Conservation (phyloP, 352 stramenopile species). For the Phytopythium ostracodes region DNA sequence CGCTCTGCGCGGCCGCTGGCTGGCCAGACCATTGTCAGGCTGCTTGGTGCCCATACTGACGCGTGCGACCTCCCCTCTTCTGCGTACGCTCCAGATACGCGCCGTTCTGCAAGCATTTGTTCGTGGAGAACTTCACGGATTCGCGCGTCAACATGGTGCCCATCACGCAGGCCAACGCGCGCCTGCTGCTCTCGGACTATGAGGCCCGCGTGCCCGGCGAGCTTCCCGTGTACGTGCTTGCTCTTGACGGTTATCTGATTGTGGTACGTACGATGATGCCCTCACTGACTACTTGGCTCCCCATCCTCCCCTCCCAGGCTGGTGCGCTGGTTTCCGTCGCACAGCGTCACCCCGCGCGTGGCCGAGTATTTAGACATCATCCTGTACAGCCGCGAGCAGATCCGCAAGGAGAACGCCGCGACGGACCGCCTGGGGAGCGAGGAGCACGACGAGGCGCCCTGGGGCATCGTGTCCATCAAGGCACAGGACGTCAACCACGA, state of each 20-base stretch:
- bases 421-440: constrained; percentile 42
- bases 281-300: not conserved
- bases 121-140: constrained; percentile 94
- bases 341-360: constrained; percentile 81
- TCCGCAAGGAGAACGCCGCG: constrained; percentile 93
- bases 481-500: constrained; percentile 94
- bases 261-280: not conserved
- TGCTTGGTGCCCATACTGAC: constrained; percentile 2
- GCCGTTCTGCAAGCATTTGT: constrained; percentile 99
- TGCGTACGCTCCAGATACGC: constrained; percentile 94
- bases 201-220: constrained; percentile 92
- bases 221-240: constrained; percentile 85
- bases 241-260: not conserved
- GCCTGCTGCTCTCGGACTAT: constrained; percentile 92
- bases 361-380: constrained; percentile 98
- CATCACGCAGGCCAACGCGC: constrained; percentile 94
- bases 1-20: too few relatives aligned
- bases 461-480: constrained; percentile 97
- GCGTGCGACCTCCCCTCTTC: too few relatives aligned
- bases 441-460: constrained; percentile 66
- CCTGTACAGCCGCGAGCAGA: constrained; percentile 98
- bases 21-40: not conserved
- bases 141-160: constrained; percentile 85
- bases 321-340: constrained; percentile 89
- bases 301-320: constrained; percentile 24